Evolutionary conservation across 129 eudicot species (phyloP).

Genomic region (Lactuca saligna): DNA sequence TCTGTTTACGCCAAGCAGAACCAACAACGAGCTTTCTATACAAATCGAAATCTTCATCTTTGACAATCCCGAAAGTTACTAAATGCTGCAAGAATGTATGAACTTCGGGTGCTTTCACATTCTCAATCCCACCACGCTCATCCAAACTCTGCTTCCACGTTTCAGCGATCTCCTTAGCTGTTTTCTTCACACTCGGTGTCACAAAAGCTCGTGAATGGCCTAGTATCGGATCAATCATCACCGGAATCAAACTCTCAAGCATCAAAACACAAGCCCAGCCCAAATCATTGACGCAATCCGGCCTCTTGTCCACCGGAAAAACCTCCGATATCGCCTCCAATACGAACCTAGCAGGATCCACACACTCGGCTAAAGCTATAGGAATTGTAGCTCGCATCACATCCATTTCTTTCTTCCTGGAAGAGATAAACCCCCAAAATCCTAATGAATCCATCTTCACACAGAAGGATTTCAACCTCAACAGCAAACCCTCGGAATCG

Average conservation of each 20-base stretch:
- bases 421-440: conserved; percentile 67
- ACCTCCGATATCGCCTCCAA: conserved; percentile 84
- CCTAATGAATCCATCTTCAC: conserved; percentile 51
- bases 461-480: conserved; percentile 49
- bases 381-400: conserved; percentile 51
- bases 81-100: conserved; percentile 93
- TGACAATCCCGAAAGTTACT: conserved; percentile 87
- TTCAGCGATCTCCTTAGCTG: conserved; percentile 70
- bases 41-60: conserved; percentile 67
- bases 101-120: conserved; percentile 79
- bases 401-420: conserved; percentile 80
- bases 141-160: conserved; percentile 86
- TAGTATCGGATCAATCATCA: conserved; percentile 73
- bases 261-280: conserved; percentile 98
- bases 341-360: conserved; percentile 91
- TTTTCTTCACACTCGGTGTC: conserved; percentile 72
- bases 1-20: conserved; percentile 97
- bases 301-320: conserved; percentile 77
- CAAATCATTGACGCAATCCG: conserved; percentile 54
- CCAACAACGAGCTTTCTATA: conserved; percentile 91
- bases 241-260: conserved; percentile 80
- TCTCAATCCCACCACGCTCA: conserved; percentile 81
- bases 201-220: conserved; percentile 73
- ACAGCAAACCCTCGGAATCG: conserved; percentile 51
- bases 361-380: conserved; percentile 52